phyloP scores from a whole-genome alignment of 1,284 basidiomycete species.

The Rhizoctonia solani region DNA sequence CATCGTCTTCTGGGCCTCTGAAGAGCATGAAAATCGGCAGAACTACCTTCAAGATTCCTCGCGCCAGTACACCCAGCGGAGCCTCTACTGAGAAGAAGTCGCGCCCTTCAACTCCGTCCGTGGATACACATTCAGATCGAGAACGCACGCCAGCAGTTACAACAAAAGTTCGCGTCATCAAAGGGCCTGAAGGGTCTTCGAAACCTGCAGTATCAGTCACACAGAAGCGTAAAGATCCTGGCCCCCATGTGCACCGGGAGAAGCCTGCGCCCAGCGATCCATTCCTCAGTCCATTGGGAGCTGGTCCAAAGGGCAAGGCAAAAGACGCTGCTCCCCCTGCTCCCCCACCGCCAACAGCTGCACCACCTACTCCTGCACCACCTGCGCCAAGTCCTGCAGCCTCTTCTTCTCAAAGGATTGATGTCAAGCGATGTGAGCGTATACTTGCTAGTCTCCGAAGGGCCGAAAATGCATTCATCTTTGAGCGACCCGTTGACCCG shows the following conservation, averaged over 20 bases:
- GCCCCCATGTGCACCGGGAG: constrained; percentile 6
- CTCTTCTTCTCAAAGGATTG: constrained; percentile 51
- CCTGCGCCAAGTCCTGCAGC: neutral
- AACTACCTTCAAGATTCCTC: constrained; percentile 24
- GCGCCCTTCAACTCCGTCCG: constrained; percentile 27
- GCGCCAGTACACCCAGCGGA: constrained; percentile 17
- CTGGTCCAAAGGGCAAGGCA: constrained; percentile 31
- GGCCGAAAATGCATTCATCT: constrained; percentile 74
- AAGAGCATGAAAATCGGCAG: constrained; percentile 32
- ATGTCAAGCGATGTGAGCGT: constrained; percentile 47
- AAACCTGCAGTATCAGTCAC: neutral
- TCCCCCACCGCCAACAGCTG: constrained; percentile 32
- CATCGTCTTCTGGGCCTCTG: constrained; percentile 37
- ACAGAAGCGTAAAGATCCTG: constrained; percentile 6
- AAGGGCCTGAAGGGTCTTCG: neutral
- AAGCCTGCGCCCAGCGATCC: constrained; percentile 25
- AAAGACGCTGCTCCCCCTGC: constrained; percentile 33
- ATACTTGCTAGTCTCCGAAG: constrained; percentile 55
- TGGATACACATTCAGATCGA: constrained; percentile 6
- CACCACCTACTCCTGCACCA: constrained; percentile 22
- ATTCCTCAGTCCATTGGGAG: constrained; percentile 3
- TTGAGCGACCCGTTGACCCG: constrained; percentile 86
- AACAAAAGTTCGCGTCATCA: constrained; percentile 24
- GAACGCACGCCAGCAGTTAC: constrained; percentile 29
- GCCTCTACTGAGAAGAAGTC: constrained; percentile 33